phyloP scores from a whole-genome alignment of 176 grass and related monocot species.

The Alloteropsis semialata region DNA sequence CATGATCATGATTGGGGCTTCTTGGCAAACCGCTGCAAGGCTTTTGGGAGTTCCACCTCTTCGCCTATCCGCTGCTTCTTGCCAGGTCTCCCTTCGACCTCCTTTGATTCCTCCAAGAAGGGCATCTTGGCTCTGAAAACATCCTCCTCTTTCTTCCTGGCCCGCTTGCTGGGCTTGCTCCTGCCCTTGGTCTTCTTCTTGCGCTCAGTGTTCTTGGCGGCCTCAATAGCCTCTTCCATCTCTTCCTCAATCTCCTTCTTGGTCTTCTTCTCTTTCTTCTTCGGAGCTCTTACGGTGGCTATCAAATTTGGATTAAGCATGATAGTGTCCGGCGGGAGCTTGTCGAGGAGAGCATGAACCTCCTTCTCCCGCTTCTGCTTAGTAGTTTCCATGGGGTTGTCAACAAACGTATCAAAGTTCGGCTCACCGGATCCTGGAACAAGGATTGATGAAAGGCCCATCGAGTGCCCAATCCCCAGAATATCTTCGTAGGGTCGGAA shows the following conservation, averaged over 20 bases:
- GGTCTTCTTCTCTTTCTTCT: constrained; percentile 51
- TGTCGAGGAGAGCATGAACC: constrained; percentile 67
- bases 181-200: constrained; percentile 96
- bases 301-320: constrained; percentile 80
- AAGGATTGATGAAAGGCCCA: constrained; percentile 74
- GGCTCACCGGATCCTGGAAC: constrained; percentile 80
- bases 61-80: constrained; percentile 51
- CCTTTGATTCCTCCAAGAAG: constrained; percentile 49
- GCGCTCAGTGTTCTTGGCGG: constrained; percentile 41
- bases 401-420: constrained; percentile 83
- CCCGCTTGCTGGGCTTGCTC: constrained; percentile 72
- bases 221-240: constrained; percentile 53
- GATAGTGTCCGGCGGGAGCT: constrained; percentile 78
- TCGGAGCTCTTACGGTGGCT: constrained; percentile 44
- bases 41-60: constrained; percentile 45
- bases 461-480: constrained; percentile 75
- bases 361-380: constrained; percentile 88
- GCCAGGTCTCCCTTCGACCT: not conserved
- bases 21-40: constrained; percentile 61
- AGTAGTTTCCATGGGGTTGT: constrained; percentile 65
- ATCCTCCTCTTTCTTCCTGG: constrained; percentile 63
- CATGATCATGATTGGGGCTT: constrained; percentile 27
- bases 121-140: constrained; percentile 65
- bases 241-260: constrained; percentile 56
- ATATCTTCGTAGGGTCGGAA: constrained; percentile 86